phyloP scores from a whole-genome alignment of 2,329 filamentous ascomycete genomes.

The Pleochaeta shiraiana region DNA sequence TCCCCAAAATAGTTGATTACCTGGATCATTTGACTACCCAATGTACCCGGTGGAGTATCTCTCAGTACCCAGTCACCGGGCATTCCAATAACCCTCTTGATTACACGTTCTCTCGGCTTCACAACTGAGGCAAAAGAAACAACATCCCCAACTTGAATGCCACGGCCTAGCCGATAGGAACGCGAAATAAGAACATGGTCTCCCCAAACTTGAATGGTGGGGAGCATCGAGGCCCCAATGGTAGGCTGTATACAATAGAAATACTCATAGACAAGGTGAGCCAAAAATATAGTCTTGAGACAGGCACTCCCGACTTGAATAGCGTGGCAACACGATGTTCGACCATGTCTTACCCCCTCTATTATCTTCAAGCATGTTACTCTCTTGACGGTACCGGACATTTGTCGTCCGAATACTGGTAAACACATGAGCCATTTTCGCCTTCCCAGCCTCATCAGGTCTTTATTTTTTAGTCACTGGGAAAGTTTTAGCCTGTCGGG shows the following conservation, averaged over 20 bases:
- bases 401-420: too few species aligned
- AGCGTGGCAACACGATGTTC: too few species aligned
- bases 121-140: slow-evolving; percentile 59
- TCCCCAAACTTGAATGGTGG: slow-evolving; percentile 47
- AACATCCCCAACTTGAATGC: slow-evolving; percentile 57
- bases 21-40: slow-evolving; percentile 34
- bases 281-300: slow-evolving; percentile 25
- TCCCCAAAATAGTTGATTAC: slow-evolving; percentile 8
- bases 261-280: slow-evolving; percentile 36
- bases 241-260: slow-evolving; percentile 36
- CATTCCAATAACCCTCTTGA: slow-evolving; percentile 39
- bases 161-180: slow-evolving; percentile 44
- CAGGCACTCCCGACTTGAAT: slow-evolving; percentile 25
- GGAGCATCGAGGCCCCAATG: slow-evolving; percentile 70
- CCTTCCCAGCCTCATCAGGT: too few species aligned
- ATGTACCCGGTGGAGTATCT: slow-evolving; percentile 29
- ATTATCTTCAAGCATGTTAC: too few species aligned
- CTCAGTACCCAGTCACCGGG: slow-evolving; percentile 46
- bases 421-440: too few species aligned
- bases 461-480: too few species aligned
- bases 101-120: slow-evolving; percentile 32
- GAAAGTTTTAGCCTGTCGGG: too few species aligned
- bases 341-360: too few species aligned
- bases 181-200: slow-evolving; percentile 50
- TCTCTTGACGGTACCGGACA: too few species aligned